A percentile compares a stretch with the other conserved stretches of the same genome.
Evolutionary conservation across 1,139 yeast species (phyloP).

Genomic region (Geotrichum bryndzae): DNA sequence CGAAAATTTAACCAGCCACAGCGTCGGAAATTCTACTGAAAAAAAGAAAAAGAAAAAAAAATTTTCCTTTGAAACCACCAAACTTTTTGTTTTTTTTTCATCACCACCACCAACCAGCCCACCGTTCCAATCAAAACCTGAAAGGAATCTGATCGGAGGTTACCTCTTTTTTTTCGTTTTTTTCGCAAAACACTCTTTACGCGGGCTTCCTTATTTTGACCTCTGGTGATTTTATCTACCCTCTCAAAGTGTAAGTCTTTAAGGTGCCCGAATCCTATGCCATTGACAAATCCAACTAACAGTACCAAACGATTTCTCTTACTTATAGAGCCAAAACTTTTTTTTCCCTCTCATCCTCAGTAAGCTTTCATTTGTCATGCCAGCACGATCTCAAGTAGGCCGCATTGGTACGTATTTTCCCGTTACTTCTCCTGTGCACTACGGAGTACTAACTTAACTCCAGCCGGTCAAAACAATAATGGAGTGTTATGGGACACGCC

Average conservation of each 20-base stretch:
- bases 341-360: background rate
- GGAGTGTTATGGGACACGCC: background rate
- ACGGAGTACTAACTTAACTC: background rate
- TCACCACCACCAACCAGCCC: background rate
- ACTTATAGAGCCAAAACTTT: background rate
- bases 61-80: background rate
- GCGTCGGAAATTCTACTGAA: background rate
- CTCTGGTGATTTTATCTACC: background rate
- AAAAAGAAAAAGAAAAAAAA: no score
- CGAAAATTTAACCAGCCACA: background rate
- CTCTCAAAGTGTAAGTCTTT: background rate
- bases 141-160: background rate
- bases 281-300: background rate
- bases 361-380: background rate
- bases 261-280: background rate
- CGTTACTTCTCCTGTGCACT: background rate
- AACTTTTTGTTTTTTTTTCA: background rate
- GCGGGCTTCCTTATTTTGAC: background rate
- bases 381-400: conserved; percentile 14
- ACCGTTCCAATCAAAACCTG: background rate
- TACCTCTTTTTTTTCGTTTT: background rate
- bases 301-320: background rate
- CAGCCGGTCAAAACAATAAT: conserved; percentile 7
- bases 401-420: conserved; percentile 10
- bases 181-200: background rate